These are phyloP conservation scores for Linnemannia exigua DNA, from an alignment of 192 early-diverging fungal species.

Conservation along the genomic window DNA sequence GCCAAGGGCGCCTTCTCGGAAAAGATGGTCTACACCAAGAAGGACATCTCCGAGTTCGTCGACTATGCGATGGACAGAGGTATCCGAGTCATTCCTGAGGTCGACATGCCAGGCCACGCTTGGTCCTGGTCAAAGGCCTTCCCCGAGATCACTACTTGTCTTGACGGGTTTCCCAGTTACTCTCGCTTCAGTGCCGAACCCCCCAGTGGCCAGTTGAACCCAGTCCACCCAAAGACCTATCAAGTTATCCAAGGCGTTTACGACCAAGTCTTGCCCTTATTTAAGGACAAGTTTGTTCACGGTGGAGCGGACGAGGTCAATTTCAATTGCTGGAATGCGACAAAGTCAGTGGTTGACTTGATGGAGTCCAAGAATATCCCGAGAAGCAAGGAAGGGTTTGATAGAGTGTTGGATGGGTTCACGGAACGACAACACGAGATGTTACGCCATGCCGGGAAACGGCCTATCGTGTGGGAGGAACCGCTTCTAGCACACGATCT, in stretches of 20 bases:
- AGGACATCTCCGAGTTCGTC: constrained; percentile 78
- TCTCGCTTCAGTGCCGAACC: constrained; percentile 69
- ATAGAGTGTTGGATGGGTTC: constrained; percentile 57
- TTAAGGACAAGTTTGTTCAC: constrained; percentile 81
- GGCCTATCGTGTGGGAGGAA: constrained; percentile 86
- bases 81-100: constrained; percentile 92
- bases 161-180: constrained; percentile 70
- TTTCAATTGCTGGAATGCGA: constrained; percentile 74
- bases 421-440: constrained; percentile 63
- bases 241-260: constrained; percentile 74
- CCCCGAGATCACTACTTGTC: constrained; percentile 69
- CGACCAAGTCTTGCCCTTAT: constrained; percentile 73
- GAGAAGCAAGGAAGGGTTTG: constrained; percentile 24
- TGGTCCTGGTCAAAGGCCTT: constrained; percentile 60
- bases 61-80: constrained; percentile 81
- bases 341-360: constrained; percentile 46
- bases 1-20: constrained; percentile 76
- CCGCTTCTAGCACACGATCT: constrained; percentile 69
- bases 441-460: constrained; percentile 61
- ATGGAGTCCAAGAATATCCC: constrained; percentile 38
- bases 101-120: constrained; percentile 95
- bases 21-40: constrained; percentile 78
- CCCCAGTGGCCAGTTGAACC: constrained; percentile 88
- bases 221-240: constrained; percentile 73
- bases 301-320: constrained; percentile 86